Base-by-base conservation (phyloP, 1,284 basidiomycete genomes). In the Trametes hirsuta region DNA sequence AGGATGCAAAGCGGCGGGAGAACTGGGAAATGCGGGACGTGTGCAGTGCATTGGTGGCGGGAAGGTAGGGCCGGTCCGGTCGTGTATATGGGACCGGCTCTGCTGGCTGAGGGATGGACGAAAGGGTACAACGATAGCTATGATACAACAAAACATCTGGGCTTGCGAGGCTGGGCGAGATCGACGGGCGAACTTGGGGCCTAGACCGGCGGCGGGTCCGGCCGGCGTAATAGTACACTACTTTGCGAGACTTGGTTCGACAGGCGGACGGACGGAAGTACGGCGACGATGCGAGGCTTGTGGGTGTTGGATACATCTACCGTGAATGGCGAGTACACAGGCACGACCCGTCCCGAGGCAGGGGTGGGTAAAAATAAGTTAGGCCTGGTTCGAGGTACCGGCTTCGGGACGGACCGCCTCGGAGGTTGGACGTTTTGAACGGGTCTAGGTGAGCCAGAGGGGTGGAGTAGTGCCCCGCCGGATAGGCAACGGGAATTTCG, bases 61-160 rank as follows among this genome's bases (percentile, higher is more conserved):
- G 22, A 21, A 12, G n/a, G 24, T 15, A 2, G 25, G 8, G 45
- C 25, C 11, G 21, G 18, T 35, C 48, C 48, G 36, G n/a, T 22
- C 48, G 48, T 52, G 40, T 52, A 52, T 52, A 25, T n/a, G 39
- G 4, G 24, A 41, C 25, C 34, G 18, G 21, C 21, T 24, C 5
- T 46, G 21, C 11, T 12, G 18, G 4, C 21, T 14, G 18, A 1
- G 35, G 14, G 47, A 36, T 18, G 36, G 9, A 35, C 9, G 18
- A 24, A 24, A 22, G 22, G 36, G 14, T 12, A 9, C 24, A 35
- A 15, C 8, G 45, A 30, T 5, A 35, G 22, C 35, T 53, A 50
- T 53, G 40, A 49, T 54, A 59, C 52, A 59, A 39, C 51, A 59
- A 21, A 45, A 47, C 36, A 45, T 50, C 18, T 6, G 37, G 6